Evolutionary conservation across 2,329 filamentous ascomycete species (phyloP).

Genomic region (Dendryphion nanum): DNA sequence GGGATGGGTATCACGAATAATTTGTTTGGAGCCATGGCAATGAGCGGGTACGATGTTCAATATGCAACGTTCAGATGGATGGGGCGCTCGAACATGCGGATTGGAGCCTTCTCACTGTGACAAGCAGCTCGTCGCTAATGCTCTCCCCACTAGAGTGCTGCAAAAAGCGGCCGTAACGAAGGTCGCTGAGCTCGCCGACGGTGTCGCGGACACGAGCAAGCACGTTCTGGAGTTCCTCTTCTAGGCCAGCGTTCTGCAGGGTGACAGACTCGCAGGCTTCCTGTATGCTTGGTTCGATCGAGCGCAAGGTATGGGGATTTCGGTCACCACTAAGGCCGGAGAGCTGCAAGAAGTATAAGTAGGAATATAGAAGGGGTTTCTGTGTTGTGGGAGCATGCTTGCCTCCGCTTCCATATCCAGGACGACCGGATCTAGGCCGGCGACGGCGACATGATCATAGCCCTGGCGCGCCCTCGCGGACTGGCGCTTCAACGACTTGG

Average conservation of each 20-base stretch:
- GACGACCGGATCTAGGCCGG: conserved; percentile 56
- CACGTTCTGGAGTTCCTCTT: conserved; percentile 62
- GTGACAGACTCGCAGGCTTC: conserved; percentile 65
- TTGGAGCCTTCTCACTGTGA: conserved; percentile 64
- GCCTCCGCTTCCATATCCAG: conserved; percentile 56
- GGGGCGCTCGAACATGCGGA: conserved; percentile 53
- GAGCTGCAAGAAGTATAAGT: conserved; percentile 47
- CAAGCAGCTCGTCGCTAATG: conserved; percentile 64
- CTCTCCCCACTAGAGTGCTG: conserved; percentile 53
- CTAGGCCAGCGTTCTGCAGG: conserved; percentile 63
- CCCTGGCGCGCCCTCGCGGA: conserved; percentile 55
- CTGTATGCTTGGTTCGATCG: conserved; percentile 69
- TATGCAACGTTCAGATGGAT: too few species aligned
- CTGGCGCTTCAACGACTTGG: conserved; percentile 58
- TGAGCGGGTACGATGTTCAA: too few species aligned
- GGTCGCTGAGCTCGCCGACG: conserved; percentile 73
- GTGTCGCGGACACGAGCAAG: conserved; percentile 62
- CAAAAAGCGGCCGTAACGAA: conserved; percentile 73
- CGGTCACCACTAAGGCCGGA: conserved; percentile 50
- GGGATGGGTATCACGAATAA: too few species aligned
- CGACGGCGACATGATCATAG: conserved; percentile 55
- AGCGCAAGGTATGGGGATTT: conserved; percentile 59
- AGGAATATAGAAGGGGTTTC: not conserved
- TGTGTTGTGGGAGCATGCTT: not conserved
- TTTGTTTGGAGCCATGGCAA: too few species aligned